phyloP scores from a whole-genome alignment of 345 rosid species.

The Lepidium africanum region DNA sequence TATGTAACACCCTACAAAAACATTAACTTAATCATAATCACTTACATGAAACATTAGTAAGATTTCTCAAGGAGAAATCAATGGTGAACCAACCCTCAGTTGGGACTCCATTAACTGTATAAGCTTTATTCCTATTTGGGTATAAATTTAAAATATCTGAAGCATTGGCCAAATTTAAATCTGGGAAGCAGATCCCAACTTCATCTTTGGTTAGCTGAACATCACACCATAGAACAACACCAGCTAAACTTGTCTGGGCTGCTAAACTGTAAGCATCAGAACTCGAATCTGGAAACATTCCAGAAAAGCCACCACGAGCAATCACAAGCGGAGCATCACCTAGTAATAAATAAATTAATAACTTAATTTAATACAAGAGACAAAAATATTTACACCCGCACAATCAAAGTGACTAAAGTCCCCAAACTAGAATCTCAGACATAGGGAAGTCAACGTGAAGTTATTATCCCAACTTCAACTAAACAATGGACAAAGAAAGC shows the following conservation, averaged over 20 bases:
- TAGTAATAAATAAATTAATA: slow-evolving; percentile 10
- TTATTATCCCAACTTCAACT: no score
- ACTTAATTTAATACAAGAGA: not conserved
- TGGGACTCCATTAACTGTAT: no score
- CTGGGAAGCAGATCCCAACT: not conserved
- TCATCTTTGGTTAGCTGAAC: slow-evolving; percentile 73
- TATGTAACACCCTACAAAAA: not conserved
- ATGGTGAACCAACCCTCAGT: no score
- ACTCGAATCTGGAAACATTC: slow-evolving; percentile 65
- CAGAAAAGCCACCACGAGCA: slow-evolving; percentile 84
- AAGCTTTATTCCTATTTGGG: no score
- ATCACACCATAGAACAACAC: slow-evolving; percentile 57
- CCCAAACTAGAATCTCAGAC: no score
- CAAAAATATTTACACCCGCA: no score
- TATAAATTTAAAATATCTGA: no score
- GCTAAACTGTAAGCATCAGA: slow-evolving; percentile 33
- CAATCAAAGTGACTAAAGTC: no score
- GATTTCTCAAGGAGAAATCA: no score
- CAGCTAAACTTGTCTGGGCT: not conserved
- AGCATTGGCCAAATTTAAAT: no score
- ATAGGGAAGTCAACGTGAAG: no score
- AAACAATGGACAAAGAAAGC: no score
- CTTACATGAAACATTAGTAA: slow-evolving; percentile 30
- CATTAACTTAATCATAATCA: not conserved
- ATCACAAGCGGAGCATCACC: slow-evolving; percentile 52